phyloP scores from a whole-genome alignment of 1,284 basidiomycete genomes.

The Neonothopanus nambi region DNA sequence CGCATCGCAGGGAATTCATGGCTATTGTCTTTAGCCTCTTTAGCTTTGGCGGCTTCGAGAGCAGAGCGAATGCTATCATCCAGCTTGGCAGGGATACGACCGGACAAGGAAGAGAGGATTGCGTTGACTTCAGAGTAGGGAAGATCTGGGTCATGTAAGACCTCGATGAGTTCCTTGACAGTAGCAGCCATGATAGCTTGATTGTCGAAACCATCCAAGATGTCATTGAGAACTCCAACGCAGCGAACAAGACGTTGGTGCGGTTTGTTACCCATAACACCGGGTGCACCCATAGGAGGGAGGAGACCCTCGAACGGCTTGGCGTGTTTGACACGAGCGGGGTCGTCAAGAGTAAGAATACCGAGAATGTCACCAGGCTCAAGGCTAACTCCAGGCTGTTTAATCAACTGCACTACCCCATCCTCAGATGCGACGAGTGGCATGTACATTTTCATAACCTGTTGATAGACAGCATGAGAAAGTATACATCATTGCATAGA shows the following conservation, averaged over 20 bases:
- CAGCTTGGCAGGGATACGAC: slow-evolving; percentile 90
- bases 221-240: slow-evolving; percentile 84
- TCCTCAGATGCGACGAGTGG: slow-evolving; percentile 95
- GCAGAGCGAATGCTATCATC: slow-evolving; percentile 85
- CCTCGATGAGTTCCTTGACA: slow-evolving; percentile 79
- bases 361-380: slow-evolving; percentile 98
- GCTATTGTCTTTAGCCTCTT: slow-evolving; percentile 52
- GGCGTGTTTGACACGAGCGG: slow-evolving; percentile 95
- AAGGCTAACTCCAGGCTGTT: slow-evolving; percentile 95
- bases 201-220: slow-evolving; percentile 95
- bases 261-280: slow-evolving; percentile 87
- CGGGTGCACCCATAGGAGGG: slow-evolving; percentile 82
- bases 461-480: background rate
- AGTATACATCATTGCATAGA: background rate
- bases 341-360: slow-evolving; percentile 96
- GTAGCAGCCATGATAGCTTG: slow-evolving; percentile 83
- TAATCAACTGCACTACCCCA: slow-evolving; percentile 95
- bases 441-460: slow-evolving; percentile 99
- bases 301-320: slow-evolving; percentile 97
- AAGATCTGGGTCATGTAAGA: slow-evolving; percentile 82
- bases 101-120: slow-evolving; percentile 87
- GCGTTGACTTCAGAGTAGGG: slow-evolving; percentile 88
- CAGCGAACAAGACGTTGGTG: slow-evolving; percentile 86
- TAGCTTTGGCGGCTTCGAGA: slow-evolving; percentile 72
- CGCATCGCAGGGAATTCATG: slow-evolving; percentile 87